Conservation (phyloP, 768 basidiomycete genomes). For the Naganishia kalamii region DNA sequence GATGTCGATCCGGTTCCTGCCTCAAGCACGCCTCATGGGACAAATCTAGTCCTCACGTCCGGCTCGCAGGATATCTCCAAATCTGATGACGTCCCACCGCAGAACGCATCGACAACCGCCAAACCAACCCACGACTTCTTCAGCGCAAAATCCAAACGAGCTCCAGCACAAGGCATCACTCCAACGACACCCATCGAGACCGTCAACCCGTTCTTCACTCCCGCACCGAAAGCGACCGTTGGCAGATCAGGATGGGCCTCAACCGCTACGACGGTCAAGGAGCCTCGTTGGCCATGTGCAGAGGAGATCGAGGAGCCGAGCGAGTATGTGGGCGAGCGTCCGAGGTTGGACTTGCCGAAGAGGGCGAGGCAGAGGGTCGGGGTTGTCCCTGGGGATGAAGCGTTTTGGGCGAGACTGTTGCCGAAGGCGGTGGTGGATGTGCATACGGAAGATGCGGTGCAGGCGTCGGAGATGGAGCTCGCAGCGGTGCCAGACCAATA, state of each 20-base stretch:
- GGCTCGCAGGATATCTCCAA: neutral
- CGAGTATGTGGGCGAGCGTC: neutral
- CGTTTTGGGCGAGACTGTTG: constrained; percentile 13
- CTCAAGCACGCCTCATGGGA: neutral
- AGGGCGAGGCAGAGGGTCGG: constrained; percentile 1
- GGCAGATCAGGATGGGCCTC: constrained; percentile 16
- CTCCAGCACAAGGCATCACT: neutral
- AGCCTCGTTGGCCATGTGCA: neutral
- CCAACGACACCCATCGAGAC: neutral
- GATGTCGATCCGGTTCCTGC: neutral
- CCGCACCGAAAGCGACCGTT: neutral
- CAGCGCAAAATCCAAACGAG: neutral
- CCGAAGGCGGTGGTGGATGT: neutral
- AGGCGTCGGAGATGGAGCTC: neutral
- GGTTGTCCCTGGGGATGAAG: neutral
- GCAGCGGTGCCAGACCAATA: neutral
- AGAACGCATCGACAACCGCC: neutral
- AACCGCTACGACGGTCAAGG: neutral
- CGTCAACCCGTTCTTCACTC: neutral
- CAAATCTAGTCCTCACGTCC: neutral
- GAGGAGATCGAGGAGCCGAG: neutral
- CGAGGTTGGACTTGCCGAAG: constrained; percentile 14
- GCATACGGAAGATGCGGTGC: neutral
- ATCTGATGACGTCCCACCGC: neutral
- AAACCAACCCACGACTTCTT: constrained; percentile 13